A percentile compares a stretch with the other conserved stretches of the same genome.
Evolutionary conservation across 306 rosid species (phyloP).

Genomic region (Begonia fuchsioides): DNA sequence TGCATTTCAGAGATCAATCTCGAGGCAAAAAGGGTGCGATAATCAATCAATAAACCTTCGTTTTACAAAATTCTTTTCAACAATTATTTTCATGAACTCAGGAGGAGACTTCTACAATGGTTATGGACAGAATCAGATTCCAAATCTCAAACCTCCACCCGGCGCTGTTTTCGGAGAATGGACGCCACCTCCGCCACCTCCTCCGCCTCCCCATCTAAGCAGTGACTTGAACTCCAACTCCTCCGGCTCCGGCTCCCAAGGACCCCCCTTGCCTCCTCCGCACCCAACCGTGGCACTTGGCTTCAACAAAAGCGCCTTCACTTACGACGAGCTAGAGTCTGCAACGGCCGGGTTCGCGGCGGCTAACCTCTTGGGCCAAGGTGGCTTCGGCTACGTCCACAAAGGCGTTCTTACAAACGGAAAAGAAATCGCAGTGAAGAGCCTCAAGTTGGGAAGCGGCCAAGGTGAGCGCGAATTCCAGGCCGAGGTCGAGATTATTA

Average conservation of each 20-base stretch:
- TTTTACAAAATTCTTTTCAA: neutral
- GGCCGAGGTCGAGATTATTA: slow-evolving; percentile 72
- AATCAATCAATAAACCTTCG: neutral
- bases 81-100: neutral
- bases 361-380: slow-evolving; percentile 49
- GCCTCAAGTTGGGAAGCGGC: slow-evolving; percentile 45
- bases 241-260: slow-evolving; percentile 45
- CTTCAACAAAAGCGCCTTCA: slow-evolving; percentile 55
- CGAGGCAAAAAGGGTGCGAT: slow-evolving; percentile 12
- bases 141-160: slow-evolving; percentile 20
- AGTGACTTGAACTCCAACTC: slow-evolving; percentile 34
- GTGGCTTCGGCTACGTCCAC: slow-evolving; percentile 76
- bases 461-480: slow-evolving; percentile 72
- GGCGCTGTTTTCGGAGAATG: slow-evolving; percentile 16
- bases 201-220: neutral
- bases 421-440: slow-evolving; percentile 72
- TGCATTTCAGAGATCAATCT: slow-evolving; percentile 17
- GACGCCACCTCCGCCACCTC: slow-evolving; percentile 13
- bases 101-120: neutral
- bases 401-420: slow-evolving; percentile 81
- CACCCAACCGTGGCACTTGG: slow-evolving; percentile 60
- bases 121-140: slow-evolving; percentile 5
- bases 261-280: slow-evolving; percentile 53
- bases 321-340: slow-evolving; percentile 38
- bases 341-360: slow-evolving; percentile 51